phyloP scores from a whole-genome alignment of 805 yeast genomes.

The Grigorovia transvaalensis region DNA sequence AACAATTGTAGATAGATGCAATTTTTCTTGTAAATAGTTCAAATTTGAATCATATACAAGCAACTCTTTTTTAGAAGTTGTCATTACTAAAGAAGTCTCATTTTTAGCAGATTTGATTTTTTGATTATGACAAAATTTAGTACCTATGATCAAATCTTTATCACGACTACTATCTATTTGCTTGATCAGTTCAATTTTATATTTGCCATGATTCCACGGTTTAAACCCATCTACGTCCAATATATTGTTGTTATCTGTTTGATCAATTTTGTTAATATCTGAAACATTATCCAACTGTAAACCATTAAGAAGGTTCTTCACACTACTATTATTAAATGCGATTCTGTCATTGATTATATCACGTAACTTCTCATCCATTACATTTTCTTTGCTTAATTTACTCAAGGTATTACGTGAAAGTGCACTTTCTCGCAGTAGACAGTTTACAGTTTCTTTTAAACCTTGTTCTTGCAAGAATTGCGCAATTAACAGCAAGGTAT shows the following conservation, averaged over 20 bases:
- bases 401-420: conserved; percentile 2
- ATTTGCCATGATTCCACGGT: conserved; percentile 16
- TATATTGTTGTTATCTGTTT: conserved; percentile 5
- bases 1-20: conserved; percentile 8
- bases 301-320: conserved; percentile 8
- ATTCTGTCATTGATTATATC: conserved; percentile 21
- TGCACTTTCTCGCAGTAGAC: conserved; percentile 33
- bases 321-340: conserved; percentile 13
- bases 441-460: conserved; percentile 35
- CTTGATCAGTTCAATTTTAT: not conserved
- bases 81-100: not conserved
- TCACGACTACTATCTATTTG: not conserved
- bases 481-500: conserved; percentile 38
- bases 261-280: not conserved
- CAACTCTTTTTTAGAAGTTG: not conserved
- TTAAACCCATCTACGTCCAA: conserved; percentile 8
- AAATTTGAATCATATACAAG: conserved; percentile 2
- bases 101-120: not conserved
- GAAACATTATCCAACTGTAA: conserved; percentile 5
- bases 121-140: not conserved
- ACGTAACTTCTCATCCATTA: conserved; percentile 9
- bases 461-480: conserved; percentile 47
- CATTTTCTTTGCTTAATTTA: not conserved
- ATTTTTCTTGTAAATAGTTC: not conserved
- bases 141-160: not conserved